phyloP scores from a whole-genome alignment of 345 rosid genomes.

The Xanthoceras sorbifolium region DNA sequence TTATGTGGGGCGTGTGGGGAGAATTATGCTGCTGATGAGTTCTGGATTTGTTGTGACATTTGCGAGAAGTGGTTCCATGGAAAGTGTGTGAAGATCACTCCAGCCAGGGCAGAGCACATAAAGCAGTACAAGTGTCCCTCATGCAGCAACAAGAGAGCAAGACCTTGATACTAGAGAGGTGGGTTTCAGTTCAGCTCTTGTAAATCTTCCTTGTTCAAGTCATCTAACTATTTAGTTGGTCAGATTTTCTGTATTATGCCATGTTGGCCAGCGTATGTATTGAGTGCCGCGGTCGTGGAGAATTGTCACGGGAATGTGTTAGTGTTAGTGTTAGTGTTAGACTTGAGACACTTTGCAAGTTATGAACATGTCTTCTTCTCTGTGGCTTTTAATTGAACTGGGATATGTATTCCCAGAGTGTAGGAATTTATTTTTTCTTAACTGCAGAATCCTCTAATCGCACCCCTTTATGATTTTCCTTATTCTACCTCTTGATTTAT shows the following conservation, averaged over 20 bases:
- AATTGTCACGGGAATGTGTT: slow-evolving; percentile 11
- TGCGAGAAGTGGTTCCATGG: slow-evolving; percentile 94
- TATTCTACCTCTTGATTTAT: not conserved
- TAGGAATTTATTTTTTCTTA: slow-evolving; percentile 10
- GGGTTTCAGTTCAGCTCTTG: slow-evolving; percentile 5
- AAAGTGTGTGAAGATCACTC: slow-evolving; percentile 81
- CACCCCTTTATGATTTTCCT: not conserved
- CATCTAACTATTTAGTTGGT: slow-evolving; percentile 28
- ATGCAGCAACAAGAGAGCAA: slow-evolving; percentile 82
- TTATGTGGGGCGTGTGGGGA: slow-evolving; percentile 84
- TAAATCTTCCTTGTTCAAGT: slow-evolving; percentile 4
- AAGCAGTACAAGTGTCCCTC: slow-evolving; percentile 85
- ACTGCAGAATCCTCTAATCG: slow-evolving; percentile 1
- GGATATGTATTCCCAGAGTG: slow-evolving; percentile 8
- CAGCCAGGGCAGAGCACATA: slow-evolving; percentile 84
- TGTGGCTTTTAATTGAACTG: slow-evolving; percentile 15
- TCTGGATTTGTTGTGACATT: slow-evolving; percentile 82
- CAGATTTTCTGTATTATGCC: slow-evolving; percentile 15
- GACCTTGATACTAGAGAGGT: slow-evolving; percentile 43
- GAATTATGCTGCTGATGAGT: slow-evolving; percentile 72
- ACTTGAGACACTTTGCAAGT: slow-evolving; percentile 21
- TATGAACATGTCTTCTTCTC: slow-evolving; percentile 10
- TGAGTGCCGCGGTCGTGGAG: slow-evolving; percentile 3
- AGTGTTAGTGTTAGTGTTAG: not conserved
- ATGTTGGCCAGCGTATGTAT: slow-evolving; percentile 22